phyloP scores from a whole-genome alignment of 495 filamentous ascomycete species.

The Penicillium canescens region DNA sequence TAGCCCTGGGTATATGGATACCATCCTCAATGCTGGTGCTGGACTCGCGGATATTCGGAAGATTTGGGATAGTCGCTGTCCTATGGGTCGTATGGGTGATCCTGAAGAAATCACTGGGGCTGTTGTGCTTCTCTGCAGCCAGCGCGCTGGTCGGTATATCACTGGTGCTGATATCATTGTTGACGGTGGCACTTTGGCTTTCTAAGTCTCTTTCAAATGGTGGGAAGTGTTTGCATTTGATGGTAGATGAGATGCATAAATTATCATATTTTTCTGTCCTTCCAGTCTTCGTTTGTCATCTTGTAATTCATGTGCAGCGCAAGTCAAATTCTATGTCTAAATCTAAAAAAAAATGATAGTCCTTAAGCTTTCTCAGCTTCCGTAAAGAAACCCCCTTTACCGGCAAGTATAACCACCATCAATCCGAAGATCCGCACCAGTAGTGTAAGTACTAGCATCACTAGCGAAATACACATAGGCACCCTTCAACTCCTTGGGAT shows the following conservation, averaged over 20 bases:
- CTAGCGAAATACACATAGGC: constrained; percentile 64
- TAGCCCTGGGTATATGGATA: constrained; percentile 79
- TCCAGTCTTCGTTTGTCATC: too few species aligned
- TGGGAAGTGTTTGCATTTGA: too few species aligned
- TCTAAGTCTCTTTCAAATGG: constrained; percentile 29
- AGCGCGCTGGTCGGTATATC: constrained; percentile 70
- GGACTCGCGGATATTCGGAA: constrained; percentile 58
- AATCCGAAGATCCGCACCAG: constrained; percentile 64
- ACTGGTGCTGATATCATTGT: constrained; percentile 73
- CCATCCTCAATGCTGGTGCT: constrained; percentile 59
- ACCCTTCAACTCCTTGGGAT: constrained; percentile 73
- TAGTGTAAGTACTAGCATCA: constrained; percentile 74
- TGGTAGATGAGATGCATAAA: too few species aligned
- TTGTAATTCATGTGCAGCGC: too few species aligned
- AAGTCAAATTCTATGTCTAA: too few species aligned
- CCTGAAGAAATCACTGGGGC: constrained; percentile 78
- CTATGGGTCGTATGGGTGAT: constrained; percentile 68
- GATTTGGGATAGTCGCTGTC: constrained; percentile 75
- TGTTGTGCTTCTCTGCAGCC: constrained; percentile 72
- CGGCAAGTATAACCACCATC: constrained; percentile 39
- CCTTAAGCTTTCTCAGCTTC: constrained; percentile 36
- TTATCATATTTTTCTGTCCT: too few species aligned
- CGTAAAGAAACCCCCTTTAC: constrained; percentile 22
- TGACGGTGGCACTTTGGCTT: constrained; percentile 39
- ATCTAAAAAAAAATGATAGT: too few species aligned